These are phyloP conservation scores for Spathaspora passalidarum DNA, from an alignment of 805 yeast genomes.

Conservation along the genomic window DNA sequence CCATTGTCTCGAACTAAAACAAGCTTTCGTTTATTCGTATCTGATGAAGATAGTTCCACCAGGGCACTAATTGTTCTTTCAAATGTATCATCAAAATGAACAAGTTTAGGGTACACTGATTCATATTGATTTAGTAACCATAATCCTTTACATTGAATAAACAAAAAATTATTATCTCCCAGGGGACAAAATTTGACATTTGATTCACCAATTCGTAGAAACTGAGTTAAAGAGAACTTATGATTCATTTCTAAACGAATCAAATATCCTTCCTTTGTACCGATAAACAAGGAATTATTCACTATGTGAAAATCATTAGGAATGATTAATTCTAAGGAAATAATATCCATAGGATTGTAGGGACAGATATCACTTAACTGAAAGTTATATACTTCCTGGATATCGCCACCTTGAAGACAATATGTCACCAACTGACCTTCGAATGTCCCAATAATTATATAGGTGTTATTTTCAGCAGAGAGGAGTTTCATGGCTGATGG, in stretches of 20 bases:
- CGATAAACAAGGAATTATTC: conserved; percentile 18
- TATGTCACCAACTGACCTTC: conserved; percentile 14
- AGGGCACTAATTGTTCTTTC: conserved; percentile 23
- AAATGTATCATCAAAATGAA: conserved; percentile 32
- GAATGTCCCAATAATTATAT: conserved; percentile 16
- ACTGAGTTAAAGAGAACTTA: conserved; percentile 8
- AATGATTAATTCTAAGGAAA: conserved; percentile 10
- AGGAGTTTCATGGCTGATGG: conserved; percentile 14
- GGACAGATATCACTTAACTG: conserved; percentile 1
- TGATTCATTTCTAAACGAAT: conserved; percentile 13
- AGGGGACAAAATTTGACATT: conserved; percentile 19
- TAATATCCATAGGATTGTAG: neutral
- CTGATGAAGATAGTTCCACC: neutral
- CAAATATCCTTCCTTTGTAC: conserved; percentile 32
- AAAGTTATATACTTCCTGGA: neutral
- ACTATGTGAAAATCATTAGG: conserved; percentile 17
- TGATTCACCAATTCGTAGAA: conserved; percentile 23
- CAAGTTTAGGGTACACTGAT: conserved; percentile 24
- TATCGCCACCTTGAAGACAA: neutral
- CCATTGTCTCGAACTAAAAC: conserved; percentile 34
- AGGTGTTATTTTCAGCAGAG: neutral
- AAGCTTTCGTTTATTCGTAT: conserved; percentile 1
- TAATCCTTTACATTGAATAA: conserved; percentile 23
- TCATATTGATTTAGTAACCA: conserved; percentile 32
- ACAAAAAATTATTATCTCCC: conserved; percentile 17